A percentile compares a stretch with the other conserved stretches of the same genome.
phyloP scores from a whole-genome alignment of 2,329 filamentous ascomycete genomes.

The Phaeoacremonium minimum region DNA sequence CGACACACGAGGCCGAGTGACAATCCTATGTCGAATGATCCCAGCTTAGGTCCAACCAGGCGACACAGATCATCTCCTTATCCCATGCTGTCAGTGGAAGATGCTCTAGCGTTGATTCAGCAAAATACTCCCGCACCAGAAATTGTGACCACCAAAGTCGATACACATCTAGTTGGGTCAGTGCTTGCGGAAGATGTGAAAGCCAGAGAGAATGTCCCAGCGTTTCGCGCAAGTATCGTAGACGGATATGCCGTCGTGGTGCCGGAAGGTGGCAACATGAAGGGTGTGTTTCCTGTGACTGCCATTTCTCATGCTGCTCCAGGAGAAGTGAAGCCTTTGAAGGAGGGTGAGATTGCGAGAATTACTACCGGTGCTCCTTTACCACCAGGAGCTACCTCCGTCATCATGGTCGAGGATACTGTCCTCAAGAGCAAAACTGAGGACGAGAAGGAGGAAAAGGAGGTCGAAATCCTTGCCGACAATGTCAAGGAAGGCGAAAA shows the following conservation, averaged over 20 bases:
- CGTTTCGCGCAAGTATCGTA: conserved; percentile 92
- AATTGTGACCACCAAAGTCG: conserved; percentile 54
- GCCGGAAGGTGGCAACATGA: conserved; percentile 57
- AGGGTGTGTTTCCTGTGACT: conserved; percentile 80
- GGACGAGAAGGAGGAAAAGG: conserved; percentile 78
- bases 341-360: conserved; percentile 73
- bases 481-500: conserved; percentile 78
- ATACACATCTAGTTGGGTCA: conserved; percentile 64
- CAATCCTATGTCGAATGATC: conserved; percentile 55
- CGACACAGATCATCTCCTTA: conserved; percentile 85
- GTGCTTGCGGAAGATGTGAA: conserved; percentile 81
- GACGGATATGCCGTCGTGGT: conserved; percentile 89
- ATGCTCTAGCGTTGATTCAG: conserved; percentile 71
- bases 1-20: conserved; percentile 67
- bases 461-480: conserved; percentile 80
- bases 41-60: conserved; percentile 56
- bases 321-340: conserved; percentile 58
- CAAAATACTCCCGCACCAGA: conserved; percentile 65
- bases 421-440: conserved; percentile 69
- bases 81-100: conserved; percentile 82
- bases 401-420: conserved; percentile 97
- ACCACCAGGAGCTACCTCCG: conserved; percentile 81
- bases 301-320: conserved; percentile 83
- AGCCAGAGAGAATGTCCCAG: conserved; percentile 80
- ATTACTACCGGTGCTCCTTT: conserved; percentile 95